Percentiles rank a stretch among this genome's conserved stretches.
Evolutionary conservation across 176 grass and related monocot genomes (phyloP).

Genomic region (Luzula sylvatica): DNA sequence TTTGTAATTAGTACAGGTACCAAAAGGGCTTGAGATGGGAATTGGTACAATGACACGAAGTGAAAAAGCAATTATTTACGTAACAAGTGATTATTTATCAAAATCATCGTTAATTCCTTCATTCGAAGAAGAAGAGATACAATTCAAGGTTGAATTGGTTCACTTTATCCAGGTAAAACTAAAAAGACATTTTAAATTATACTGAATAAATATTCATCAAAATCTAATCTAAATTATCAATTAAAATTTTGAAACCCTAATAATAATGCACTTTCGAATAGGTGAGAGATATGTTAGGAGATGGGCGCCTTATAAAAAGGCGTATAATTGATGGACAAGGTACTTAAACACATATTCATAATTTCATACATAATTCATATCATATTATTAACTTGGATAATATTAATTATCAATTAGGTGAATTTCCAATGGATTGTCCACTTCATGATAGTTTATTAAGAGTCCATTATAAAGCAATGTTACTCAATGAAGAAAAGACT

Average conservation of each 20-base stretch:
- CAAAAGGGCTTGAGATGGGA: slow-evolving; percentile 95
- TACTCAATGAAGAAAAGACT: slow-evolving; percentile 76
- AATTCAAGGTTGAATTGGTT: slow-evolving; percentile 80
- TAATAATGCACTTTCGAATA: too few relatives aligned
- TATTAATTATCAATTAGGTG: slow-evolving; percentile 38
- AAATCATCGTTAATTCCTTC: slow-evolving; percentile 61
- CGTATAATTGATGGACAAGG: slow-evolving; percentile 87
- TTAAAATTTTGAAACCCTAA: too few relatives aligned
- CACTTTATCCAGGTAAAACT: slow-evolving; percentile 96
- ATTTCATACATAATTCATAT: slow-evolving; percentile 14
- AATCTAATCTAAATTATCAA: slow-evolving; percentile 2
- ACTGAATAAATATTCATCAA: not conserved
- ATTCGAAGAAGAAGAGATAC: slow-evolving; percentile 77
- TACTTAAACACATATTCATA: slow-evolving; percentile 26
- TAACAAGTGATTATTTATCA: slow-evolving; percentile 62
- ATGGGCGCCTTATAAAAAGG: slow-evolving; percentile 94
- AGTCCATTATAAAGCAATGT: slow-evolving; percentile 88
- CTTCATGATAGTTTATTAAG: slow-evolving; percentile 96
- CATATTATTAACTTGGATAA: not conserved
- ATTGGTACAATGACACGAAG: slow-evolving; percentile 71
- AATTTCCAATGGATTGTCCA: slow-evolving; percentile 99
- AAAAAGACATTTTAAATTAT: slow-evolving; percentile 4
- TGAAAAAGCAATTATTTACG: slow-evolving; percentile 86
- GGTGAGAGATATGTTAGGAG: slow-evolving; percentile 98
- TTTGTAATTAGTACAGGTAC: slow-evolving; percentile 57